A percentile compares a stretch with the other conserved stretches of the same genome.
These are phyloP conservation scores for Septoria linicola DNA, from an alignment of 2,329 filamentous ascomycete species.

Conservation along the genomic window DNA sequence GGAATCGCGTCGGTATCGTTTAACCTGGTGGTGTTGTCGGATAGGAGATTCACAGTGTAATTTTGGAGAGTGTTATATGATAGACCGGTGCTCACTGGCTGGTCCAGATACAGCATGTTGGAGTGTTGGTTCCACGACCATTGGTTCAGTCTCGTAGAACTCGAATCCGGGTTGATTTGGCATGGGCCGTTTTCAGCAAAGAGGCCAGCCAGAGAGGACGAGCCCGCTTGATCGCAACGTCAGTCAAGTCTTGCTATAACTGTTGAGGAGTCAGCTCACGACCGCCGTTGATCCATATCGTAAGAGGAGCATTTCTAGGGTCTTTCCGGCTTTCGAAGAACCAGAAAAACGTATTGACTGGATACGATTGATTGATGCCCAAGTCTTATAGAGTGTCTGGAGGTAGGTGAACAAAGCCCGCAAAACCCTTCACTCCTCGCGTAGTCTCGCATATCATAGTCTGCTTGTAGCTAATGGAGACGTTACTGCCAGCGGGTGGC, in stretches of 20 bases:
- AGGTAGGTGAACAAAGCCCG: slow-evolving; percentile 57
- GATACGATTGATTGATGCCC: slow-evolving; percentile 3
- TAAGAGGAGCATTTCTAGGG: slow-evolving; percentile 48
- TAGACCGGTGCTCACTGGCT: slow-evolving; percentile 45
- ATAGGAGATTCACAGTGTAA: slow-evolving; percentile 37
- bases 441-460: slow-evolving; percentile 63
- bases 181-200: slow-evolving; percentile 55
- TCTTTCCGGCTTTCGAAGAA: slow-evolving; percentile 54
- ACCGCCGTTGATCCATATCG: slow-evolving; percentile 61
- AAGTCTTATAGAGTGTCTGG: slow-evolving; percentile 6
- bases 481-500: too few relatives aligned
- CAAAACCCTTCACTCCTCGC: slow-evolving; percentile 56
- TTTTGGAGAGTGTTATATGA: slow-evolving; percentile 34
- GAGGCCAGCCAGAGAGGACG: slow-evolving; percentile 52
- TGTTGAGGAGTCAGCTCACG: too few relatives aligned
- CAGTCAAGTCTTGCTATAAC: too few relatives aligned
- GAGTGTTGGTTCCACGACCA: slow-evolving; percentile 39
- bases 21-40: slow-evolving; percentile 26
- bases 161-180: slow-evolving; percentile 53
- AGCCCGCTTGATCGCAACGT: slow-evolving; percentile 46
- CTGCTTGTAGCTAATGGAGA: too few relatives aligned
- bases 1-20: slow-evolving; percentile 34
- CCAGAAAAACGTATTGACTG: slow-evolving; percentile 18
- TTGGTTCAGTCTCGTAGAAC: slow-evolving; percentile 52
- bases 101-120: slow-evolving; percentile 62